phyloP scores from a whole-genome alignment of 1,284 basidiomycete genomes.

The Cronartium ribicola region DNA sequence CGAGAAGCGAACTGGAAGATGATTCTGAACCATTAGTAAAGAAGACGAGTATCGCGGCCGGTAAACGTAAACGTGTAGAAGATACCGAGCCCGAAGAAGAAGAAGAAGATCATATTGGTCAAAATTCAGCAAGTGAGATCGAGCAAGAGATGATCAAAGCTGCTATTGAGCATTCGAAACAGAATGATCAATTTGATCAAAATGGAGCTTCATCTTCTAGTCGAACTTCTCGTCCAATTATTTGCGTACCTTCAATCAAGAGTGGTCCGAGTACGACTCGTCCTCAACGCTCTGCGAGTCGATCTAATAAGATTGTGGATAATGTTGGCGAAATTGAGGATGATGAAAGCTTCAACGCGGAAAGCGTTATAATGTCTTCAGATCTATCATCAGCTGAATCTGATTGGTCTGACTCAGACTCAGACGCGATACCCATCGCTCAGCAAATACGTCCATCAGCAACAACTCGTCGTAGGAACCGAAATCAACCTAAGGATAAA shows the following conservation, averaged over 20 bases:
- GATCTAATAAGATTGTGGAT: neutral
- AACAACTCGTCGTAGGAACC: neutral
- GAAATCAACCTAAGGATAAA: neutral
- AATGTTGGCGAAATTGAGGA: neutral
- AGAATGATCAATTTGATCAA: neutral
- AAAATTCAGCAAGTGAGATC: neutral
- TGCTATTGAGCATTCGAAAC: conserved; percentile 32
- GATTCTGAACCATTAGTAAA: neutral
- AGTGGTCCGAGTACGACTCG: neutral
- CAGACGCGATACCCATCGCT: neutral
- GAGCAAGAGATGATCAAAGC: conserved; percentile 35
- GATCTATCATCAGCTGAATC: conserved; percentile 13
- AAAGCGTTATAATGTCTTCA: neutral
- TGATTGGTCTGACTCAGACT: conserved; percentile 17
- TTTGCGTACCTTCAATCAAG: neutral
- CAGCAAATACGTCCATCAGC: neutral
- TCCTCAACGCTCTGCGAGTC: neutral
- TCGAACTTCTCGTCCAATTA: neutral
- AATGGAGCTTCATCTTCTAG: neutral
- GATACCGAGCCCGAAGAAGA: neutral
- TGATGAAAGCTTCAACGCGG: neutral
- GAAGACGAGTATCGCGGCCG: neutral
- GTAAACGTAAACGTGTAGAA: neutral
- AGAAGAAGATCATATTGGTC: neutral
- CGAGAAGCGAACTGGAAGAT: neutral